Evolutionary conservation across 2,329 filamentous ascomycete genomes (phyloP).

Genomic region (Coniochaeta hoffmannii): DNA sequence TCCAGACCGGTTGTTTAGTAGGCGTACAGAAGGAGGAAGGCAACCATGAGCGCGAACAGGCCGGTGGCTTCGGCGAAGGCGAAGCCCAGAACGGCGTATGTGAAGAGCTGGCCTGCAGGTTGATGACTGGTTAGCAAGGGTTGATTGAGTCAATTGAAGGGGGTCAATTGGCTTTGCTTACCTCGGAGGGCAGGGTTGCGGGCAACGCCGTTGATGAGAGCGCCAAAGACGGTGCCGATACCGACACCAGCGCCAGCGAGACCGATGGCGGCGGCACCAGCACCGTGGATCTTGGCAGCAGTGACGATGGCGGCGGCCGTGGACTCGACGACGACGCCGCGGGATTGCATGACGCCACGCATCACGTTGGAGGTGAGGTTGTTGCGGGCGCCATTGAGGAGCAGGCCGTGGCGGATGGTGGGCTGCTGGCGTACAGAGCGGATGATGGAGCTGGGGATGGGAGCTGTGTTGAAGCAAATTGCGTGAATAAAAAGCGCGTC

Average conservation of each 20-base stretch:
- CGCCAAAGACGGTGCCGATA: conserved; percentile 91
- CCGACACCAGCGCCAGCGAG: conserved; percentile 88
- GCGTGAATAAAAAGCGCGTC: conserved; percentile 10
- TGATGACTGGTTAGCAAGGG: no score
- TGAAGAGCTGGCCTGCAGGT: conserved; percentile 77
- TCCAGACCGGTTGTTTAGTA: background rate
- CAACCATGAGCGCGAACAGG: conserved; percentile 87
- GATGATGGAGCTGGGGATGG: conserved; percentile 19
- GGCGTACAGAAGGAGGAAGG: conserved; percentile 40
- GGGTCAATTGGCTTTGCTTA: conserved; percentile 12
- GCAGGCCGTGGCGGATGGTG: conserved; percentile 13
- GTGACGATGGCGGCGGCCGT: conserved; percentile 82
- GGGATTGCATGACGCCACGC: conserved; percentile 71
- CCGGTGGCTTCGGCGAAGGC: conserved; percentile 90
- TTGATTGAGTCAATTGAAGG: background rate
- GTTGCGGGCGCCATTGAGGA: conserved; percentile 60
- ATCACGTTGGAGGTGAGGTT: conserved; percentile 52
- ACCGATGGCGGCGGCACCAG: conserved; percentile 85
- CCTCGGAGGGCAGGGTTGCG: conserved; percentile 91
- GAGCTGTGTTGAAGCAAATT: conserved; percentile 11
- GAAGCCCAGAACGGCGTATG: conserved; percentile 91
- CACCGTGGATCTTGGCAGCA: conserved; percentile 86
- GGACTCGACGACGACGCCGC: conserved; percentile 33
- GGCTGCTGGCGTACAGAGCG: conserved; percentile 11
- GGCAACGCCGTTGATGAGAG: conserved; percentile 81